Base-by-base conservation (phyloP, 2,329 filamentous ascomycete genomes). In the Pestalotiopsis sp. region DNA sequence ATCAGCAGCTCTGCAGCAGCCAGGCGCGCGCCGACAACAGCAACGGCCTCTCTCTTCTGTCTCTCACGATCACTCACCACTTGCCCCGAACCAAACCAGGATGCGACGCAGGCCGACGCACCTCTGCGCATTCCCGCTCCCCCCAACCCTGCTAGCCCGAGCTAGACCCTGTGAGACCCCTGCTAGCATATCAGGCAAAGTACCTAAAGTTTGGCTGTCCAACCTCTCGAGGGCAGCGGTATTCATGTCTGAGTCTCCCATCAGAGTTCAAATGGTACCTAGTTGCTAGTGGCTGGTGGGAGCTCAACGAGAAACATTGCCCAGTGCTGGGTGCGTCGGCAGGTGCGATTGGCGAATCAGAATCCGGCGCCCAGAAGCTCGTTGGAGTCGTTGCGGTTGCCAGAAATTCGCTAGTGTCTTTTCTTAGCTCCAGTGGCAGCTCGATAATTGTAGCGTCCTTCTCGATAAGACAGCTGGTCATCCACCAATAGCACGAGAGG, bases 21-120 rank as follows among this genome's bases (percentile, higher is more conserved):
- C n/a, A 57, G 49, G 64, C 64, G 64, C 64, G 49, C 52, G 49
- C 63, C 63, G 49, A 27, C 66, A 58, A 67, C 66, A 41, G 62
- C 31, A 62, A 38, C 66, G 17, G 45, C 45, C 39, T 45, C 13
- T 14, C 41, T n/a, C 7, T 52, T n/a, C 45, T 52, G 14, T n/a
- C 45, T 67, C 49, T 67, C 66, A 67, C 66, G 66, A 67, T 67
- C 64, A 52, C 11, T 67, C 64, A 52, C 12, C 23, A 14, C 31
- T 63, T 12, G 60, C 23, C 13, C 27, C n/a, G 20, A 36, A 31
- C 36, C 25, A 23, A 56, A 60, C 56, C 64, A 52, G 64, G 64
- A 38, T 66, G 25, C 64, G 64, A 66, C 41, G 64, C 64, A 66
- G 13, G 61, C 31, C 39, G 36, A 27, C n/a, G 63, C 49, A 56